Percentiles rank a stretch among this genome's conserved stretches.
phyloP scores from a whole-genome alignment of 2,329 filamentous ascomycete genomes.

The Ilyonectria mors-panacis region DNA sequence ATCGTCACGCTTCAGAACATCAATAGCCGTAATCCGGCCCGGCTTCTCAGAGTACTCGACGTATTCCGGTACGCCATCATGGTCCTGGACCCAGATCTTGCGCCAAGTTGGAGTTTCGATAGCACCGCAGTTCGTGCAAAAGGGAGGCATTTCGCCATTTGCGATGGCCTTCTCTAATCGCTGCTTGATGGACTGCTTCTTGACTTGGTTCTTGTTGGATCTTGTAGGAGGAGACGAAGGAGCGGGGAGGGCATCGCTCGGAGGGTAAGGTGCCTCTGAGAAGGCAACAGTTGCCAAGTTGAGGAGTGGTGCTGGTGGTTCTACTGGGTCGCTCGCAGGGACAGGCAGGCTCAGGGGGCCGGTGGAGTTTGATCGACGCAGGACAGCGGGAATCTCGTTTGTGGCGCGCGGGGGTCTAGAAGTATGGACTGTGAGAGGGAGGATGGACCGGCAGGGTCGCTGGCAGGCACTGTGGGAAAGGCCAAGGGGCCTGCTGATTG shows the following conservation, averaged over 20 bases:
- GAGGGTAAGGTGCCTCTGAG: conserved; percentile 59
- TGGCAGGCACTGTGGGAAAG: conserved; percentile 59
- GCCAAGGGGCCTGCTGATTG: conserved; percentile 57
- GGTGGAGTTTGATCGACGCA: conserved; percentile 56
- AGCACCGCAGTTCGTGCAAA: conserved; percentile 92
- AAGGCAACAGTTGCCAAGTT: conserved; percentile 38
- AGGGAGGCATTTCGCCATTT: conserved; percentile 89
- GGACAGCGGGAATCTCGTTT: conserved; percentile 54
- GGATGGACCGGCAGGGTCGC: conserved; percentile 65
- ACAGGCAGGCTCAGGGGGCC: conserved; percentile 54
- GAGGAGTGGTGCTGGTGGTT: conserved; percentile 44
- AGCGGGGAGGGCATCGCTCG: conserved; percentile 59
- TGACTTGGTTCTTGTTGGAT: conserved; percentile 75
- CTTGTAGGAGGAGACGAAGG: conserved; percentile 61
- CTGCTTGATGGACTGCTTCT: conserved; percentile 74
- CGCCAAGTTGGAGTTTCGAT: conserved; percentile 98
- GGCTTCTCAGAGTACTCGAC: conserved; percentile 81
- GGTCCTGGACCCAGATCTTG: conserved; percentile 87
- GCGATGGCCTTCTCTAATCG: conserved; percentile 75
- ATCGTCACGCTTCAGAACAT: conserved; percentile 74
- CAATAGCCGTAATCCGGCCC: conserved; percentile 81
- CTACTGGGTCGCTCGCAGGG: conserved; percentile 64
- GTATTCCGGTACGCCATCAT: conserved; percentile 77
- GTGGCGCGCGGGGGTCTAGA: conserved; percentile 38
- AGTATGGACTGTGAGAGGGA: conserved; percentile 53